Conservation (phyloP, 768 basidiomycete species). For the Kwoniella dendrophila region DNA sequence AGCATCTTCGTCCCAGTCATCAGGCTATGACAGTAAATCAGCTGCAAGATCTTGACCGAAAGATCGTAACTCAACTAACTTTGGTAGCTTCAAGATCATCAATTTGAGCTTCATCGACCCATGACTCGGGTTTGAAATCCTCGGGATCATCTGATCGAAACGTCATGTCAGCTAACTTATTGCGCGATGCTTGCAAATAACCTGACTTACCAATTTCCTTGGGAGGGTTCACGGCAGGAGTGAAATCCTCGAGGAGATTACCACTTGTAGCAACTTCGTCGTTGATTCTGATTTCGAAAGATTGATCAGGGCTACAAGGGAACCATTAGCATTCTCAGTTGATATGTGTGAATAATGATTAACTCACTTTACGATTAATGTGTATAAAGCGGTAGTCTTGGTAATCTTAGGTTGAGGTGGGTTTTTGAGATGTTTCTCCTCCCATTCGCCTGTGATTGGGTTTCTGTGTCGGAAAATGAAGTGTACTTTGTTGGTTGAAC, state of each 20-base stretch:
- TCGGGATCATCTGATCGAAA: conserved; percentile 70
- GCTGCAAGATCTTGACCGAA: not conserved
- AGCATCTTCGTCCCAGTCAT: conserved; percentile 96
- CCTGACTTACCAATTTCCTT: conserved; percentile 68
- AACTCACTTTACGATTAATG: conserved; percentile 83
- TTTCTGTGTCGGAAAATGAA: conserved; percentile 99
- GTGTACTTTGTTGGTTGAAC: conserved; percentile 66
- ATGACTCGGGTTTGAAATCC: conserved; percentile 85
- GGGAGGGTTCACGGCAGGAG: conserved; percentile 87
- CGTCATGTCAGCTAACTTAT: conserved; percentile 5
- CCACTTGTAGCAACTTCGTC: conserved; percentile 78
- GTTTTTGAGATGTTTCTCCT: conserved; percentile 91
- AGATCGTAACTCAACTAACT: conserved; percentile 58
- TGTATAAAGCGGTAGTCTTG: conserved; percentile 91
- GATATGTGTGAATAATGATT: not conserved
- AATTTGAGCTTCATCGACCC: conserved; percentile 90
- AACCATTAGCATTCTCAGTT: conserved; percentile 55
- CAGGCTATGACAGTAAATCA: conserved; percentile 63
- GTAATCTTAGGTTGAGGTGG: conserved; percentile 83
- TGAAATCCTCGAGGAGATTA: conserved; percentile 87
- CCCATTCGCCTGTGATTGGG: conserved; percentile 85
- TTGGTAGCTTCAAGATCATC: conserved; percentile 80
- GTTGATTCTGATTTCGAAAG: conserved; percentile 88
- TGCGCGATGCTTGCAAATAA: not conserved
- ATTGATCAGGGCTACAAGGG: conserved; percentile 72